Conservation (phyloP, 306 rosid genomes). For the Inga laurina region DNA sequence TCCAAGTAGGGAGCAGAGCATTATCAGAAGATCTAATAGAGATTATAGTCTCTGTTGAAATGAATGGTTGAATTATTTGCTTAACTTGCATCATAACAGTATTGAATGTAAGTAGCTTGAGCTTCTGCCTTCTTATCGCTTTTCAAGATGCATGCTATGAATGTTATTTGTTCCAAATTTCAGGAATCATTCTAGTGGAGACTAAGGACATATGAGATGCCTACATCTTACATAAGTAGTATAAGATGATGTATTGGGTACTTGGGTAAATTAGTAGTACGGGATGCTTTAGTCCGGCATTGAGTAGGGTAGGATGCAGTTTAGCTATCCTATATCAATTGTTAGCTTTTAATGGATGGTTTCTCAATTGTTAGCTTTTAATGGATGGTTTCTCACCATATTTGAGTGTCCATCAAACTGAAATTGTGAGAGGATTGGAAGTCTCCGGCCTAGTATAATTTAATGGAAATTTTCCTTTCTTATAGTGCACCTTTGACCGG, state of each 20-base stretch:
- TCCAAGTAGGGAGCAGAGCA: background rate
- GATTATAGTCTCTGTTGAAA: background rate
- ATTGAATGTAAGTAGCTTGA: background rate
- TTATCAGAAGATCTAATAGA: background rate
- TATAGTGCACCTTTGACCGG: background rate
- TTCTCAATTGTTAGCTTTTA: background rate
- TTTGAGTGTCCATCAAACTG: background rate
- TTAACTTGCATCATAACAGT: background rate
- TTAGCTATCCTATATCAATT: background rate
- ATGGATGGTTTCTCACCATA: background rate
- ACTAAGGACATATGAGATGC: background rate
- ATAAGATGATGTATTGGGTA: background rate
- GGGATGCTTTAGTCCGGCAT: background rate
- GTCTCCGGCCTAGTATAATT: background rate
- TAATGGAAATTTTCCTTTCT: background rate
- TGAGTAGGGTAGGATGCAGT: background rate
- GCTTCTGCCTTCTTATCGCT: background rate
- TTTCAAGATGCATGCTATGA: background rate
- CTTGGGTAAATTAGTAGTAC: background rate
- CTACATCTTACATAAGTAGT: background rate
- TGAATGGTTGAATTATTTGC: background rate
- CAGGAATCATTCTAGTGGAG: no score
- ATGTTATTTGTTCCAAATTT: no score
- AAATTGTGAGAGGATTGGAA: background rate
- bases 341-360: background rate